These are phyloP conservation scores for Daldinia concentrica DNA, from an alignment of 495 filamentous ascomycete species.

Conservation along the genomic window DNA sequence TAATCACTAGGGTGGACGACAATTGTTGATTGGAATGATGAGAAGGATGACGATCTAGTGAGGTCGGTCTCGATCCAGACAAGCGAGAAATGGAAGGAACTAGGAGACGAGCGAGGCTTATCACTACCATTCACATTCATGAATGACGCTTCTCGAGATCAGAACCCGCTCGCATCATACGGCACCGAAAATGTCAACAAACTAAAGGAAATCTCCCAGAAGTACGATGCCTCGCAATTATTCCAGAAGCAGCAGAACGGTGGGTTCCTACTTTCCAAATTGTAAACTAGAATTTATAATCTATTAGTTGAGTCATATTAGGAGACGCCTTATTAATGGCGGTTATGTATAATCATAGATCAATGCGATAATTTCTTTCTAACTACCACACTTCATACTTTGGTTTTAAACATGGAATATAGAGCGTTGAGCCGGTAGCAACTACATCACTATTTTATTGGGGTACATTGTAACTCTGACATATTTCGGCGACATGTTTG, in stretches of 20 bases:
- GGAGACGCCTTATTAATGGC: neutral
- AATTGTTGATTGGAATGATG: constrained; percentile 34
- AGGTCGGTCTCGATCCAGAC: constrained; percentile 24
- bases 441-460: too few relatives aligned
- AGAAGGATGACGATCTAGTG: constrained; percentile 24
- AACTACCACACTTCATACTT: neutral
- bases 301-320: neutral
- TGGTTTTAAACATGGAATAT: neutral
- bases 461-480: too few relatives aligned
- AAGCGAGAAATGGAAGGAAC: constrained; percentile 13
- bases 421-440: too few relatives aligned
- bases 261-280: constrained; percentile 28
- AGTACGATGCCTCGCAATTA: constrained; percentile 27
- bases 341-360: neutral
- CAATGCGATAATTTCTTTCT: neutral
- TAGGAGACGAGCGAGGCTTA: constrained; percentile 9
- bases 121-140: constrained; percentile 13
- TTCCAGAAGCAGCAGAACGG: constrained; percentile 34
- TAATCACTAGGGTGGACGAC: constrained; percentile 36
- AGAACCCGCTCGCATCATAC: constrained; percentile 37
- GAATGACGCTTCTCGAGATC: constrained; percentile 24
- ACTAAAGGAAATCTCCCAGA: constrained; percentile 21
- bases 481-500: too few relatives aligned
- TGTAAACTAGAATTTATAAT: neutral
- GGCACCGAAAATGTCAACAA: constrained; percentile 31